Evolutionary conservation across 352 stramenopile species (phyloP), one percentile per base, ranked within the genome.

Genomic region (Globisporangium alternatum): DNA sequence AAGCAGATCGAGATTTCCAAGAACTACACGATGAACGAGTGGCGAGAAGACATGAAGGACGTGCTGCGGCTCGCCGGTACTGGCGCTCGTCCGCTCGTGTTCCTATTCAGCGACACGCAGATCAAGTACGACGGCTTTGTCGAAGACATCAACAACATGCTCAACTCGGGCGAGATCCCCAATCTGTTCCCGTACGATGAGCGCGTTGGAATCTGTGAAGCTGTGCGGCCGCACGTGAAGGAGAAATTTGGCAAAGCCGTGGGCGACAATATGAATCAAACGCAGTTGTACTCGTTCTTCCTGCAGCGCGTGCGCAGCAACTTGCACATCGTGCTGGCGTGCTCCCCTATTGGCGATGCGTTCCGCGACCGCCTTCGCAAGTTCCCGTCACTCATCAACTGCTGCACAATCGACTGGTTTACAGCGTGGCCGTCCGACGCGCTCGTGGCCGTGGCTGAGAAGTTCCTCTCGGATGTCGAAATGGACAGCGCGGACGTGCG

Each of bases 341-440:
- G 98, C 41, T 97, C 88, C 0, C 95, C 95, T 7, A 98, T 98
- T 55, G 95, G 95, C 5, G 90, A 97, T 31, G 95, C 95, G 2
- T 98, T 98, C 67, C 69, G 95, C 9, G 93, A 98, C 51, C 77
- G 95, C 3, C 74, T 98, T 37, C 88, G 95, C 39, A 97, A 98
- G 61, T 98, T 98, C 75, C 95, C 95, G 13, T 97, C 91, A 41
- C 80, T 98, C 8, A 97, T 98, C 75, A 98, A 98, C 66, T 98
- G 95, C 72, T 98, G 95, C 65, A 97, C 93, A n/a, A 98, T 98
- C 68, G 94, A 98, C 67, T 98, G 95, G 95, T 98, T 98, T 70
- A 98, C 90, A 8, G 88, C 92, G 15, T 98, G 95, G 95, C 95
- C 95, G 2, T 77, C 80, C 0, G 95, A 98, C 65, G 94, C 95